Conservation (phyloP, 805 yeast species). For the Kodamaea kakaduensis region DNA sequence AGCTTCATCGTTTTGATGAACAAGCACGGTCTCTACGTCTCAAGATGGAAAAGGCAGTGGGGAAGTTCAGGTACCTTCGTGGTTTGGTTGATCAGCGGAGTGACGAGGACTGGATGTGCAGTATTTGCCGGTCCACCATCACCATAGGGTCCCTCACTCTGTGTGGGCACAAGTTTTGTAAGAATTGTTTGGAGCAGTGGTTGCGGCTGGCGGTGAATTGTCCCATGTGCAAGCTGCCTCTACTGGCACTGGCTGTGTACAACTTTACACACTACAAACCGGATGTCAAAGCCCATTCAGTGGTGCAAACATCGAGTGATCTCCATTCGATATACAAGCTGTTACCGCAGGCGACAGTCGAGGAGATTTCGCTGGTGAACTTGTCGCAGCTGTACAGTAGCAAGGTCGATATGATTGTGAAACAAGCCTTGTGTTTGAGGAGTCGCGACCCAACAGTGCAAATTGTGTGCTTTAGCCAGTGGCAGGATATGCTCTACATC, state of each 20-base stretch:
- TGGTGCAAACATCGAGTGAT: constrained; percentile 19
- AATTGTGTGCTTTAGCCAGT: constrained; percentile 85
- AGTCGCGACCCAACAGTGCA: constrained; percentile 60
- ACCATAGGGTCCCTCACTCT: constrained; percentile 74
- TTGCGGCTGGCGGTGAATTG: constrained; percentile 52
- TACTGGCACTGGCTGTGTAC: constrained; percentile 54
- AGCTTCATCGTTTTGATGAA: constrained; percentile 13
- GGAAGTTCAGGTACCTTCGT: constrained; percentile 33
- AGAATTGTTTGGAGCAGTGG: constrained; percentile 79
- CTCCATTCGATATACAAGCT: constrained; percentile 44
- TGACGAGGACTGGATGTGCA: constrained; percentile 50
- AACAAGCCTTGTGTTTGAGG: constrained; percentile 64
- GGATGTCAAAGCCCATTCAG: constrained; percentile 45
- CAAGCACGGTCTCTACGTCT: constrained; percentile 5
- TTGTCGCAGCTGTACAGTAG: constrained; percentile 61
- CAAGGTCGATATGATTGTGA: constrained; percentile 78
- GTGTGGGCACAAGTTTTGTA: constrained; percentile 92
- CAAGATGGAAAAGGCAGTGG: constrained; percentile 27
- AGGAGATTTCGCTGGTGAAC: constrained; percentile 38
- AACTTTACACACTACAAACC: constrained; percentile 60
- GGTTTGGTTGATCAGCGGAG: constrained; percentile 19
- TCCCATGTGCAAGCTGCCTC: constrained; percentile 71
- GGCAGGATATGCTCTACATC: constrained; percentile 69
- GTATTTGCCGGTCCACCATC: constrained; percentile 72
- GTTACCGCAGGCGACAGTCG: constrained; percentile 37